phyloP scores from a whole-genome alignment of 169 alveolate genomes.

The Eimeria mitis region DNA sequence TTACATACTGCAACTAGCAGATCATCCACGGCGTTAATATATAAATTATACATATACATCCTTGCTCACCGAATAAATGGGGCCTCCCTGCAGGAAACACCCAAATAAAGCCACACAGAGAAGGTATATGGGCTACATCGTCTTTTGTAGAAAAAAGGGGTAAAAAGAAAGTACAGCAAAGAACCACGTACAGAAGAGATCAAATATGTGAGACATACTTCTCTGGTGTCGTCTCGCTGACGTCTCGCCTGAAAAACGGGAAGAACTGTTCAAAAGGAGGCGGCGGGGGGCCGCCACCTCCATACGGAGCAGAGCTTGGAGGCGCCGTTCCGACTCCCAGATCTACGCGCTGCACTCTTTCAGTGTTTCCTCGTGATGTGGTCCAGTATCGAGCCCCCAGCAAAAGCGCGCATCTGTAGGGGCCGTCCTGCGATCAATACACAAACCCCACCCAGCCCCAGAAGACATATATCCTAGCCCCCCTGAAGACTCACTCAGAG shows the following conservation, averaged over 20 bases:
- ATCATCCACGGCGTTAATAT: not conserved
- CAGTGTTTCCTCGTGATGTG: not conserved
- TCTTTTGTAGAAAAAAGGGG: not conserved
- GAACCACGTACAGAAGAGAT: not conserved
- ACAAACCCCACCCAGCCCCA: not conserved
- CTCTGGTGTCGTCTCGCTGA: constrained; percentile 8
- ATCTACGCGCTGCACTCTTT: constrained; percentile 45
- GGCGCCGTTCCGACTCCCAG: constrained; percentile 15
- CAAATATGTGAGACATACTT: not conserved
- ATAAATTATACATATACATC: not conserved
- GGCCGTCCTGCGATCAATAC: not conserved
- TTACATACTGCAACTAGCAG: not conserved
- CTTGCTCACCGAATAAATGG: constrained; percentile 31
- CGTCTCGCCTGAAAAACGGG: constrained; percentile 29
- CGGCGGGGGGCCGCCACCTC: not conserved
- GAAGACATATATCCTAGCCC: not conserved
- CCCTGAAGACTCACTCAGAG: not conserved
- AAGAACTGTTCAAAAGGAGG: not conserved
- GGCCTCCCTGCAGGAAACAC: constrained; percentile 31
- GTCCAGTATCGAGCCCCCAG: constrained; percentile 46
- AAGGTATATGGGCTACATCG: not conserved
- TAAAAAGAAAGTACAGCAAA: not conserved
- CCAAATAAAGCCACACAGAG: not conserved
- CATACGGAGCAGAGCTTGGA: not conserved
- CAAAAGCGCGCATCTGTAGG: constrained; percentile 44